These are phyloP conservation scores for Dryas drummondii DNA, from an alignment of 306 rosid species.

Conservation along the genomic window DNA sequence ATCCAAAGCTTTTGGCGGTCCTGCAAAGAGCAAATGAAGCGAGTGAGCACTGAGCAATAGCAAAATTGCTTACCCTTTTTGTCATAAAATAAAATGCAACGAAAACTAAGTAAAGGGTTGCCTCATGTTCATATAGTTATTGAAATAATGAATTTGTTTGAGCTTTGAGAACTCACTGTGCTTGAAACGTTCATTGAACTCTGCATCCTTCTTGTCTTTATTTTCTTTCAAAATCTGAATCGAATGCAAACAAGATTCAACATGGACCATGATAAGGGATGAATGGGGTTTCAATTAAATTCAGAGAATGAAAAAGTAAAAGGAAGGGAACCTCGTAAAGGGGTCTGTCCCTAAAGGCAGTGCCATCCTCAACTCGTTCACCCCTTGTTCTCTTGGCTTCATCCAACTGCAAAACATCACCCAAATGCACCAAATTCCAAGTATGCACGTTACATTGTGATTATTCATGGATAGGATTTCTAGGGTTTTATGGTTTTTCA, in stretches of 20 bases:
- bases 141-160: not conserved
- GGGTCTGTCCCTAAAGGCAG: slow-evolving; percentile 87
- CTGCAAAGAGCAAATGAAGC: slow-evolving; percentile 32
- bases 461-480: not conserved
- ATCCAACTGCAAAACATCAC: slow-evolving; percentile 47
- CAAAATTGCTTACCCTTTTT: not conserved
- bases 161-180: slow-evolving; percentile 61
- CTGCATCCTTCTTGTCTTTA: slow-evolving; percentile 86
- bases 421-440: not conserved
- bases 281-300: not conserved
- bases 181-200: slow-evolving; percentile 89
- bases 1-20: slow-evolving; percentile 97
- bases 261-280: not conserved
- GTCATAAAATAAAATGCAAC: not conserved
- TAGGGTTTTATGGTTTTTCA: not conserved
- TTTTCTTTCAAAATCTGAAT: slow-evolving; percentile 83
- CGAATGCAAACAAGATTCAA: not conserved
- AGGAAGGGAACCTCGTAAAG: slow-evolving; percentile 64
- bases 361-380: slow-evolving; percentile 86
- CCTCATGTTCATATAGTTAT: not conserved
- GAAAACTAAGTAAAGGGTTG: not conserved
- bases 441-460: too few relatives aligned
- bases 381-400: slow-evolving; percentile 77
- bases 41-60: slow-evolving; percentile 9
- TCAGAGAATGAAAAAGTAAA: not conserved